Evolutionary conservation across 306 rosid genomes (phyloP).

Genomic region (Ormosia semicastrata): DNA sequence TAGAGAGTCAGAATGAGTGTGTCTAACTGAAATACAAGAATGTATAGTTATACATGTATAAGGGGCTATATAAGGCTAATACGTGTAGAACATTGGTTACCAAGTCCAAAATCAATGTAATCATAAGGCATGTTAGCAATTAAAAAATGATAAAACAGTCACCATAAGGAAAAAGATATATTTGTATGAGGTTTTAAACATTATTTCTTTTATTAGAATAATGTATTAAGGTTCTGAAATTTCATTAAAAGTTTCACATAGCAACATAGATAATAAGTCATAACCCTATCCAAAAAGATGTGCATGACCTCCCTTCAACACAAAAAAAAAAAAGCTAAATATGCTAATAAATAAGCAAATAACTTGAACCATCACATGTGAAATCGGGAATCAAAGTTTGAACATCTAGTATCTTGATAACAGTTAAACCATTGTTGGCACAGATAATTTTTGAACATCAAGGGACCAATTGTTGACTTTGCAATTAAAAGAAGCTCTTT

Average conservation of each 20-base stretch:
- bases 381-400: not conserved
- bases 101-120: not conserved
- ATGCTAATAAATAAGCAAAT: not conserved
- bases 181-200: not conserved
- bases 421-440: not conserved
- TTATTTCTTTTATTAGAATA: not conserved
- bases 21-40: not conserved
- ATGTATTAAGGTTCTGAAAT: not conserved
- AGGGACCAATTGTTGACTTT: not conserved
- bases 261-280: not conserved
- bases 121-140: not conserved
- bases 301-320: not conserved
- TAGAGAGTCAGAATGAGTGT: too few relatives aligned
- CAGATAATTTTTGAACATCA: not conserved
- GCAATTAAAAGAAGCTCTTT: too few relatives aligned
- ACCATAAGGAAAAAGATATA: not conserved
- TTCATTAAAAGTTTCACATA: not conserved
- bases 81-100: not conserved
- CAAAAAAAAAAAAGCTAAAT: not conserved
- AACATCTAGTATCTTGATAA: not conserved
- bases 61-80: constrained; percentile 3
- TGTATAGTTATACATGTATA: not conserved
- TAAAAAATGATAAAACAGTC: not conserved
- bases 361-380: not conserved
- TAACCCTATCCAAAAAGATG: not conserved